Evolutionary conservation across 257 asterid species (phyloP).

Genomic region (Eustoma russellianum): DNA sequence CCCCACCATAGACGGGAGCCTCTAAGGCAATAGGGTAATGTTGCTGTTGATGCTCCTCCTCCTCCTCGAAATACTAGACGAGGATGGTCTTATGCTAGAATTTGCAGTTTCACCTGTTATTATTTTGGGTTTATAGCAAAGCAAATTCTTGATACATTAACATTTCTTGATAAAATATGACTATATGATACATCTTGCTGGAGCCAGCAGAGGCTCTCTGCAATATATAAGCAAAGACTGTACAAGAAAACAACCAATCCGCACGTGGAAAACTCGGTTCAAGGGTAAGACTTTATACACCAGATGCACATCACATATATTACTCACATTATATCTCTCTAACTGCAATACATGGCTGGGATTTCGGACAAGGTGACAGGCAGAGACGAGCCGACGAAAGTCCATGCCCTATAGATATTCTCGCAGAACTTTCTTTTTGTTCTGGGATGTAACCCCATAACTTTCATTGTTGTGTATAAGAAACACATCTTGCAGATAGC

Average conservation of each 20-base stretch:
- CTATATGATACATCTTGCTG: constrained; percentile 1
- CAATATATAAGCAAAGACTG: constrained; percentile 7
- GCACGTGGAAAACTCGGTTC: background rate
- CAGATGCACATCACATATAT: constrained; percentile 2
- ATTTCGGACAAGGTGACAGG: constrained; percentile 1
- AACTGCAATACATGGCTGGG: background rate
- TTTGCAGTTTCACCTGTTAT: too few species aligned
- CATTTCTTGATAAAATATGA: background rate
- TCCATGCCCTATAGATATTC: background rate
- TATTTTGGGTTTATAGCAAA: too few species aligned
- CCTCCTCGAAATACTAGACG: too few species aligned
- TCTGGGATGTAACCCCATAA: background rate
- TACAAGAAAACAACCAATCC: constrained; percentile 9
- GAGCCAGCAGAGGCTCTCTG: background rate
- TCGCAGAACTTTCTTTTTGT: constrained; percentile 3
- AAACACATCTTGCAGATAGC: constrained; percentile 10
- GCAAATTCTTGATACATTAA: too few species aligned
- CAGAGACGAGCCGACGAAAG: constrained; percentile 10
- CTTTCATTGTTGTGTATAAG: constrained; percentile 2
- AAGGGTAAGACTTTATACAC: constrained; percentile 2
- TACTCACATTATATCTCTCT: background rate
- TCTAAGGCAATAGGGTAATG: too few species aligned
- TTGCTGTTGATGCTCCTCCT: too few species aligned
- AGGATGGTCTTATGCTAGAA: too few species aligned
- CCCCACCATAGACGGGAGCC: too few species aligned